These are phyloP conservation scores for Aspergillus cavernicola DNA, from an alignment of 495 filamentous ascomycete genomes.

Conservation along the genomic window DNA sequence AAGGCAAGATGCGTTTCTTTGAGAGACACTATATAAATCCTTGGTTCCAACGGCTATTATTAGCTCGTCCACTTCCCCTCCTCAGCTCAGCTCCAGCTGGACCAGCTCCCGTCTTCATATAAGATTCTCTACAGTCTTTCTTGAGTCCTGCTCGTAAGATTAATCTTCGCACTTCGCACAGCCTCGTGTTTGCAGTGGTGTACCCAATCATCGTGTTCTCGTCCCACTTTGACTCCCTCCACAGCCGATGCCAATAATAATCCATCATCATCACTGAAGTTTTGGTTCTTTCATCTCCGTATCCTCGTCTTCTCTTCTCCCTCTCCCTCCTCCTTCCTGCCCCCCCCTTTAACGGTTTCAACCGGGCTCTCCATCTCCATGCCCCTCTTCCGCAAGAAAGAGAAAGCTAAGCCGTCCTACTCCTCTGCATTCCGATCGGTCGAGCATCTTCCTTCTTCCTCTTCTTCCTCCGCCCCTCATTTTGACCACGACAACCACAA, in stretches of 20 bases:
- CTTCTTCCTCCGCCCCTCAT: constrained; percentile 21
- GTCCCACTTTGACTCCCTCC: constrained; percentile 15
- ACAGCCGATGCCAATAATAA: too few species aligned
- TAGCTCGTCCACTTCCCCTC: not conserved
- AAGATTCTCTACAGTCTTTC: too few species aligned
- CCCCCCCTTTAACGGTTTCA: too few species aligned
- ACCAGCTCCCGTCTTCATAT: too few species aligned
- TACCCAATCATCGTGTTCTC: constrained; percentile 9
- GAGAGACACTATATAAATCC: too few species aligned
- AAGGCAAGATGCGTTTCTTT: too few species aligned
- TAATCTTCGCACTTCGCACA: too few species aligned
- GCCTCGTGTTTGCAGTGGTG: constrained; percentile 14
- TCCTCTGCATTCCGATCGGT: constrained; percentile 29
- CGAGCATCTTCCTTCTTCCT: constrained; percentile 26
- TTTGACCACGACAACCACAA: constrained; percentile 14
- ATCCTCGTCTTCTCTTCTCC: constrained; percentile 1
- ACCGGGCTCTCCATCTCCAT: constrained; percentile 20
- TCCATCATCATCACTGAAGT: not conserved
- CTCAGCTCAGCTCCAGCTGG: not conserved
- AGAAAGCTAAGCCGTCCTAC: constrained; percentile 22
- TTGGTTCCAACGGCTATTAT: too few species aligned
- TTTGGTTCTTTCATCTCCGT: not conserved
- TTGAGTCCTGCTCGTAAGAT: not conserved
- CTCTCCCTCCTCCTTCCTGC: not conserved
- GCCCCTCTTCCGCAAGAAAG: constrained; percentile 33